Conservation (phyloP, 306 rosid species). For the Luffa acutangula region DNA sequence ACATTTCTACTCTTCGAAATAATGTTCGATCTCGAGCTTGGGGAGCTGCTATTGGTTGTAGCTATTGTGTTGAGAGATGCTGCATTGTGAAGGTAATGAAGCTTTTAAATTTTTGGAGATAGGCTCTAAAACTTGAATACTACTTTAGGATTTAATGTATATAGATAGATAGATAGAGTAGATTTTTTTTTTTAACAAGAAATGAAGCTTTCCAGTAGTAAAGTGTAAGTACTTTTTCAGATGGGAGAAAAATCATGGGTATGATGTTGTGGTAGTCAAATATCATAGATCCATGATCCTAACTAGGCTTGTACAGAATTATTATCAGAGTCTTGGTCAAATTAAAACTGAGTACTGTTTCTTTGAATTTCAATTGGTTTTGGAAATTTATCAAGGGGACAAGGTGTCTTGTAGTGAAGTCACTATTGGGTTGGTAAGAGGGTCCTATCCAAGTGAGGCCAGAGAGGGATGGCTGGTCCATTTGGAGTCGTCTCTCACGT, state of each 20-base stretch:
- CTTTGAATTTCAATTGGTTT: neutral
- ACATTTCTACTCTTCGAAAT: slow-evolving; percentile 79
- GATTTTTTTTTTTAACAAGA: too few species aligned
- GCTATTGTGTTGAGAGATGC: slow-evolving; percentile 78
- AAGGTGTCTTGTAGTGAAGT: neutral
- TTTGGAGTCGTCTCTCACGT: neutral
- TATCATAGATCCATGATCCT: neutral
- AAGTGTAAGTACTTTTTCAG: neutral
- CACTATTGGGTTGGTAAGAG: neutral
- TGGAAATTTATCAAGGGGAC: neutral
- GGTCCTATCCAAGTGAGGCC: neutral
- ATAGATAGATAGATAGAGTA: neutral
- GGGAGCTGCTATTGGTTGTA: slow-evolving; percentile 99
- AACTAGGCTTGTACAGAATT: neutral
- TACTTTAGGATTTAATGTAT: neutral
- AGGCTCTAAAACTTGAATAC: neutral
- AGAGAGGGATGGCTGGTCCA: neutral
- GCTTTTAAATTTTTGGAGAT: neutral
- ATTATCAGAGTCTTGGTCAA: neutral
- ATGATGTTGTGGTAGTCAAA: neutral
- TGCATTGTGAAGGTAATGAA: slow-evolving; percentile 80
- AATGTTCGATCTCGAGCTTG: slow-evolving; percentile 97
- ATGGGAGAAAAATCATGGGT: neutral
- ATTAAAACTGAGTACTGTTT: neutral
- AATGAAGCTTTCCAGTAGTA: neutral